These are phyloP conservation scores for Aspergillus steynii DNA, from an alignment of 495 filamentous ascomycete genomes.

Conservation along the genomic window DNA sequence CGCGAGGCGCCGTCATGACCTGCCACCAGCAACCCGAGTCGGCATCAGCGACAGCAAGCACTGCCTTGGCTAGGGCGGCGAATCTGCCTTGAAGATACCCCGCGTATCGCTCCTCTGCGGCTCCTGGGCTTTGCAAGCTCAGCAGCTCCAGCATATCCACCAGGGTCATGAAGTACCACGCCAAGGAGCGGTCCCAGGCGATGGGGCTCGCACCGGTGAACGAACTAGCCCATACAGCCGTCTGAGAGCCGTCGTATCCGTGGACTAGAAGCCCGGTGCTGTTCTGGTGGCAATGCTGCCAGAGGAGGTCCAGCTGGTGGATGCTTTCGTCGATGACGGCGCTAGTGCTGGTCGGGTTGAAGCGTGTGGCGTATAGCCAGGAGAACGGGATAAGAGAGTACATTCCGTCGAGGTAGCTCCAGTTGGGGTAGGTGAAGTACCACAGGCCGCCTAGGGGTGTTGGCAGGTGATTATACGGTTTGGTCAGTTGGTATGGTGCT, in stretches of 20 bases:
- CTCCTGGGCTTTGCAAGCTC: not conserved
- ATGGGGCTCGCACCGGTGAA: constrained; percentile 54
- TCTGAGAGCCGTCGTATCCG: constrained; percentile 57
- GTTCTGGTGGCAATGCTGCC: constrained; percentile 49
- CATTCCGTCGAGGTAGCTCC: constrained; percentile 60
- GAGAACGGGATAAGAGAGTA: constrained; percentile 55
- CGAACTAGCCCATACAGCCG: constrained; percentile 56
- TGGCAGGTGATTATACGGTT: not conserved
- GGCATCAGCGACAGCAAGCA: constrained; percentile 46
- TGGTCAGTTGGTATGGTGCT: not conserved
- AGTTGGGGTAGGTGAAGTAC: constrained; percentile 55
- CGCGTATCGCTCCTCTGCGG: constrained; percentile 8
- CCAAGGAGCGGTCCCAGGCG: constrained; percentile 59
- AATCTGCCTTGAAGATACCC: constrained; percentile 39
- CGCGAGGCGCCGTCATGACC: constrained; percentile 50
- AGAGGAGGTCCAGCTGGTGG: constrained; percentile 53
- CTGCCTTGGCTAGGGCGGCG: constrained; percentile 36
- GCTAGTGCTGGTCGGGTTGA: constrained; percentile 36
- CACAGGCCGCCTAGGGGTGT: constrained; percentile 47
- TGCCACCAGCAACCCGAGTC: constrained; percentile 60
- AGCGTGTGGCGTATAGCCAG: constrained; percentile 44
- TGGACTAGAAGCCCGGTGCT: constrained; percentile 53
- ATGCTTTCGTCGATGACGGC: constrained; percentile 46
- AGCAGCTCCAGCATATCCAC: constrained; percentile 52
- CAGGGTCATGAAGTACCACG: constrained; percentile 61